phyloP scores from a whole-genome alignment of 805 yeast species.

The Saturnispora galanensis region DNA sequence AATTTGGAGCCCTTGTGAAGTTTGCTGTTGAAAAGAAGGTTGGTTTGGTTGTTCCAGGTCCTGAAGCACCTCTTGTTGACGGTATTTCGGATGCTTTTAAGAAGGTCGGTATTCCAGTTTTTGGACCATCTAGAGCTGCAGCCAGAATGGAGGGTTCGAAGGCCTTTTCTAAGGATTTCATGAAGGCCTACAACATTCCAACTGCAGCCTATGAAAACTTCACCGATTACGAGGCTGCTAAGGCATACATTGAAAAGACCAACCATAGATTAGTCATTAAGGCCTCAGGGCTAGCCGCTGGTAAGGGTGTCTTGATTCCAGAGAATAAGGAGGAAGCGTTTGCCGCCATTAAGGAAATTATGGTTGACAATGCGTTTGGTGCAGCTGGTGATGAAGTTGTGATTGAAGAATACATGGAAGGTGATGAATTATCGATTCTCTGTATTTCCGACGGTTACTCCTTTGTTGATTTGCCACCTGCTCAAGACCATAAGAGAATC shows the following conservation, averaged over 20 bases:
- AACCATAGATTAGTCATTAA: constrained; percentile 80
- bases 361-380: constrained; percentile 87
- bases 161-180: constrained; percentile 86
- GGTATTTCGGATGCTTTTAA: constrained; percentile 71
- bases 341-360: constrained; percentile 73
- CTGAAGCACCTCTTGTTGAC: constrained; percentile 97
- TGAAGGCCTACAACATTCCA: constrained; percentile 87
- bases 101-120: constrained; percentile 85
- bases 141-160: constrained; percentile 96
- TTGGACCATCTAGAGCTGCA: constrained; percentile 90
- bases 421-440: constrained; percentile 90
- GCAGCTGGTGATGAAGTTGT: constrained; percentile 92
- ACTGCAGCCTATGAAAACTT: constrained; percentile 88
- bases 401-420: constrained; percentile 91
- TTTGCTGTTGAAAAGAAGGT: constrained; percentile 65
- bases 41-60: constrained; percentile 86
- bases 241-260: constrained; percentile 51
- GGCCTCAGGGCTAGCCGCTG: constrained; percentile 98
- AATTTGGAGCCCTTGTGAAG: constrained; percentile 58
- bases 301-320: constrained; percentile 96
- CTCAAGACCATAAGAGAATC: constrained; percentile 95
- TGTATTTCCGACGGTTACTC: constrained; percentile 93
- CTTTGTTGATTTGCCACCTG: constrained; percentile 83
- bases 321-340: constrained; percentile 73
- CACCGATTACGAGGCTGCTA: constrained; percentile 66